Evolutionary conservation across 192 early-diverging fungal genomes (phyloP).

Genomic region (Mortierella antarctica): DNA sequence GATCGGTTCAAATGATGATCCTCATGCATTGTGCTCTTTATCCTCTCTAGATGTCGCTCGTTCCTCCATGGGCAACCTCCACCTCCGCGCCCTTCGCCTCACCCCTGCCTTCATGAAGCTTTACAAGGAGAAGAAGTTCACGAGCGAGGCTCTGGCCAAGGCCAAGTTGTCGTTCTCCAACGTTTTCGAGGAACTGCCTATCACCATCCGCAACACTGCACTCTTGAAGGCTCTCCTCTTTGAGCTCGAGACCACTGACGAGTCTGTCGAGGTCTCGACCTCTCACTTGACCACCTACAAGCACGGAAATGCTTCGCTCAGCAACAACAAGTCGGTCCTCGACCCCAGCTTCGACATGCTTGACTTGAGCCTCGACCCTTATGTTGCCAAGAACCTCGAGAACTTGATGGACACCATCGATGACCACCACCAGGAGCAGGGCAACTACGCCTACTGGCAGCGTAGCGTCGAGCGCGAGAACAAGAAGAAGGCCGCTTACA

Average conservation of each 20-base stretch:
- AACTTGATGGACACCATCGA: slow-evolving; percentile 86
- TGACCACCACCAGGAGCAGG: slow-evolving; percentile 89
- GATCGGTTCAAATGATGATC: background rate
- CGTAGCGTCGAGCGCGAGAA: slow-evolving; percentile 90
- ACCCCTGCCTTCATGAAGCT: slow-evolving; percentile 87
- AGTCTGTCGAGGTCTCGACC: slow-evolving; percentile 63
- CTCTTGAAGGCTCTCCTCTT: slow-evolving; percentile 81
- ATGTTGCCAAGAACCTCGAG: slow-evolving; percentile 90
- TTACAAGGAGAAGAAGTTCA: slow-evolving; percentile 86
- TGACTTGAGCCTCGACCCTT: slow-evolving; percentile 85
- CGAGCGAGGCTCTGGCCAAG: slow-evolving; percentile 79
- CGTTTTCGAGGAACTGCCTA: slow-evolving; percentile 91
- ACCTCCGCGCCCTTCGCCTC: slow-evolving; percentile 89
- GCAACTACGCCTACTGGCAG: slow-evolving; percentile 96
- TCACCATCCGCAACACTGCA: slow-evolving; percentile 87
- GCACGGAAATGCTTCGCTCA: slow-evolving; percentile 31
- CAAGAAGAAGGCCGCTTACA: slow-evolving; percentile 72
- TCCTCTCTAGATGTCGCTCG: slow-evolving; percentile 75
- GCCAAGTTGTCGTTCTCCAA: slow-evolving; percentile 85
- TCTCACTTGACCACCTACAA: slow-evolving; percentile 71
- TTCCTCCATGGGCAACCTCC: slow-evolving; percentile 86
- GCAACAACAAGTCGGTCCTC: slow-evolving; percentile 56
- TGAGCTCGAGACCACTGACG: slow-evolving; percentile 68
- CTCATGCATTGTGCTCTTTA: background rate
- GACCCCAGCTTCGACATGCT: slow-evolving; percentile 75